Base-by-base conservation (phyloP, 768 basidiomycete genomes). In the Ramaria sp. region DNA sequence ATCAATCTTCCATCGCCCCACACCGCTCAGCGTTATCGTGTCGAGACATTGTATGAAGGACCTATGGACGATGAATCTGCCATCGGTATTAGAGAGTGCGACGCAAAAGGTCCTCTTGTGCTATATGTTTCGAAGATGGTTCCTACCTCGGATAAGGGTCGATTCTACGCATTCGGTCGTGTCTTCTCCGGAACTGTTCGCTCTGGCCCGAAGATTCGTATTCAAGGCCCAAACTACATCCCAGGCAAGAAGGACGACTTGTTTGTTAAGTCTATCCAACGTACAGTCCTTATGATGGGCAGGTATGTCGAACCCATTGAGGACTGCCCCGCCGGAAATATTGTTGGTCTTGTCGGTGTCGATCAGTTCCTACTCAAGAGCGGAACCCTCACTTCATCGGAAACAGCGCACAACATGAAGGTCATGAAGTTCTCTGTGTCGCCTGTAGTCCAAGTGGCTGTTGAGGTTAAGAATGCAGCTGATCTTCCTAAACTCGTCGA, bases 351-450 rank as follows among this genome's bases (percentile, higher is more conserved):
- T 68, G 95, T 98, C 75, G 96, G 96, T 78, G 89, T 99, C 66
- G 96, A 99, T 75, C 96, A 99, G 76, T 99, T 98, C 91, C 75
- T 99, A 77, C 86, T 99, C 71, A 99, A 99, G 84, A 92, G 84
- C 64, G 96, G 96, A 71, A 99, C 96, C 61, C 83, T 99, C 68
- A 99, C 96, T 59, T 84, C 90, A 59, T 92, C 92, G 50, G 96
- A 98, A 76, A 96, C 93, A 53, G 96, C 96, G 52, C 96, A 99
- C 81, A 99, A 99, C 81, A 96, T 99, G 93, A 91, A 78, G 78
- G 93, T 99, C 73, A 99, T 99, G 96, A 91, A 88, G 77, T 97
- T 97, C 83, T 98, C 94, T 71, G 96, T 99, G 57, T 98, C 96
- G 31, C 96, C 96, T 64, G 96, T 99, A 78, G 96, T 99, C 46